phyloP scores from a whole-genome alignment of 2,329 filamentous ascomycete genomes.

The Exserohilum rostratum region DNA sequence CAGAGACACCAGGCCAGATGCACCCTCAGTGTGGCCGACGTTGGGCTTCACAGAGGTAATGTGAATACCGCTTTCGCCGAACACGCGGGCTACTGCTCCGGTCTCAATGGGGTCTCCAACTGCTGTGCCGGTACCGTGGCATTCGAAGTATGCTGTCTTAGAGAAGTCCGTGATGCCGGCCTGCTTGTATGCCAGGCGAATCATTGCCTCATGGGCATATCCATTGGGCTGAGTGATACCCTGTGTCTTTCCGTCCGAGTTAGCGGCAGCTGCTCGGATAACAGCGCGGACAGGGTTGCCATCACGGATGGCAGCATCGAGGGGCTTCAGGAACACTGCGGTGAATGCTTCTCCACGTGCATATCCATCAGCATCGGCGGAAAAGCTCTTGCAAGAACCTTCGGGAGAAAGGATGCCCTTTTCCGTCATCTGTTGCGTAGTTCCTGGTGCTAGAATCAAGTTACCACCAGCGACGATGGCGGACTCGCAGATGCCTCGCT shows the following conservation, averaged over 20 bases:
- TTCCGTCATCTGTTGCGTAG: slow-evolving; percentile 6
- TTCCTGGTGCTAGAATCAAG: slow-evolving; percentile 17
- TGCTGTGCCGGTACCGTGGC: slow-evolving; percentile 56
- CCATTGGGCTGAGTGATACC: background rate
- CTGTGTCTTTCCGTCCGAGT: slow-evolving; percentile 25
- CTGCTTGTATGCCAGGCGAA: background rate
- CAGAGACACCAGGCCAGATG: slow-evolving; percentile 38
- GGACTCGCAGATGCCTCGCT: slow-evolving; percentile 8
- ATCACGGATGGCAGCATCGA: slow-evolving; percentile 38
- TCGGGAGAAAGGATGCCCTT: slow-evolving; percentile 23
- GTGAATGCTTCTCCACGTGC: slow-evolving; percentile 37
- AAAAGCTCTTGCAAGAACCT: slow-evolving; percentile 32
- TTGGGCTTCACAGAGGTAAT: slow-evolving; percentile 42
- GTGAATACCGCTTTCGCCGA: slow-evolving; percentile 13
- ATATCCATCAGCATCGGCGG: slow-evolving; percentile 32
- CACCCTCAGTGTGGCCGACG: slow-evolving; percentile 41
- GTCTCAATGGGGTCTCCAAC: slow-evolving; percentile 51
- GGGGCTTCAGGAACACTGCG: slow-evolving; percentile 34
- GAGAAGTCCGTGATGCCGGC: slow-evolving; percentile 3
- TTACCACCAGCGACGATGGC: slow-evolving; percentile 27
- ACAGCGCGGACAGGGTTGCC: slow-evolving; percentile 41
- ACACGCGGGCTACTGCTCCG: slow-evolving; percentile 18
- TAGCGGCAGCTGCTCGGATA: slow-evolving; percentile 31
- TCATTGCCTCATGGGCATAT: background rate
- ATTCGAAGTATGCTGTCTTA: slow-evolving; percentile 41